Evolutionary conservation across 78 protist species (phyloP), one percentile per base, ranked within the genome.

Genomic region (Dictyostelium capitatum): DNA sequence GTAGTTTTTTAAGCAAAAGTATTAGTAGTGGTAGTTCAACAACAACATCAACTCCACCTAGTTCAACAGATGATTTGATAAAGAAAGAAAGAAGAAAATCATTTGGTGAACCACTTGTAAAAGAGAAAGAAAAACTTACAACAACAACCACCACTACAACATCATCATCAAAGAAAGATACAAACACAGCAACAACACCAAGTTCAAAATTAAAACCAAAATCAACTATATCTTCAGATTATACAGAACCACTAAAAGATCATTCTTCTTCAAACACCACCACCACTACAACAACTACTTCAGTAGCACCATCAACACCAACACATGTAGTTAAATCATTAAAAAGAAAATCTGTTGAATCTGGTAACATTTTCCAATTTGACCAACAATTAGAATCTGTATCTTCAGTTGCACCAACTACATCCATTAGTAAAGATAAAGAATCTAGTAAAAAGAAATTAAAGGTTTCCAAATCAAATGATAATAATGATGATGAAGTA

Each of bases 301-400:
- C 12, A 7, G 8, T 10, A 32, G 17, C 32, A n/a, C 57, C 79
- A 43, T 41, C 79, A 43, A 43, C 50, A 43, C 50, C 79, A 32
- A 32, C 41, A 20, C 41, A 72, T 15, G 57, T 72, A 41, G 54
- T 32, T 72, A 32, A 43, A 72, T 20, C 20, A 41, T 43, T 77
- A 23, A 77, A 77, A 20, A 46, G 82, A 50, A 77, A 77, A 77
- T 77, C 82, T 25, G 51, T 77, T 77, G 82, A 77, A 28, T 23
- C 64, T 77, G 82, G 82, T 28, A 77, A 77, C 43, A 77, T 77
- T 20, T 77, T 77, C 25, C 82, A 77, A 77, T 43, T 50, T 50
- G 82, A 43, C 2, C 64, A 47, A 73, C 54, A n/a, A 7, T 43
- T 43, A n/a, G 79, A 73, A 73, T 62, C 70, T 62, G 23, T 62